Base-by-base conservation (phyloP, 2,329 filamentous ascomycete species). In the Fusarium temperatum region DNA sequence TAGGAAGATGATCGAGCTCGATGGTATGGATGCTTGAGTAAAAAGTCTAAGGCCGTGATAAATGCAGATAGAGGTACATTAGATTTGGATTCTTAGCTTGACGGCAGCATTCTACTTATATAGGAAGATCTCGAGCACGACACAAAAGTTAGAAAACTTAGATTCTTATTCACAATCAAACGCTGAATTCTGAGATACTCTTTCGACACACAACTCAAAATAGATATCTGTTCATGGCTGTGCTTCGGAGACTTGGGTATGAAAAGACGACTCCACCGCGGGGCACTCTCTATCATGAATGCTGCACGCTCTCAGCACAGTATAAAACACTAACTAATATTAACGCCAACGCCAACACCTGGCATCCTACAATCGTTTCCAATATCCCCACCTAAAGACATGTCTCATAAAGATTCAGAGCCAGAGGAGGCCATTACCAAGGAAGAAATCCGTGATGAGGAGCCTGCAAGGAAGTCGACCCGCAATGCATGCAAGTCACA, bases 1-100 rank as follows among this genome's bases (percentile, higher is more conserved):
- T 61, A 90, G 91, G 75, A 91, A 89, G 83, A 86, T 98, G 83
- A 92, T 98, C 77, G 94, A 98, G 83, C 88, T 97, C 78, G 95
- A 98, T 84, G 96, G 96, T 4, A 83, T 97, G 83, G 94, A 97
- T 86, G 87, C 87, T 66, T 90, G 79, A 75, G 70, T 20, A 45
- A 48, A 50, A 63, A 20, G 24, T 18, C 28, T 18, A 24, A 36
- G 48, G 32, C 17, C 24, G 32, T 41, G 14, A 42, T 50, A 47
- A 50, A 54, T 10, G 26, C 44, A 48, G 47, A 57, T 44, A 24
- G 30, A 68, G 59, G 58, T 30, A 68, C 17, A 32, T 14, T 12
- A 18, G 10, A 38, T 5, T 30, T 8, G 24, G 30, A 32, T 44
- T 24, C 17, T 26, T 32, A n/a, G n/a, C 35, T 20, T 28, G 45